Conservation (phyloP, 208 protist genomes). For the Novymonas esmeraldas region DNA sequence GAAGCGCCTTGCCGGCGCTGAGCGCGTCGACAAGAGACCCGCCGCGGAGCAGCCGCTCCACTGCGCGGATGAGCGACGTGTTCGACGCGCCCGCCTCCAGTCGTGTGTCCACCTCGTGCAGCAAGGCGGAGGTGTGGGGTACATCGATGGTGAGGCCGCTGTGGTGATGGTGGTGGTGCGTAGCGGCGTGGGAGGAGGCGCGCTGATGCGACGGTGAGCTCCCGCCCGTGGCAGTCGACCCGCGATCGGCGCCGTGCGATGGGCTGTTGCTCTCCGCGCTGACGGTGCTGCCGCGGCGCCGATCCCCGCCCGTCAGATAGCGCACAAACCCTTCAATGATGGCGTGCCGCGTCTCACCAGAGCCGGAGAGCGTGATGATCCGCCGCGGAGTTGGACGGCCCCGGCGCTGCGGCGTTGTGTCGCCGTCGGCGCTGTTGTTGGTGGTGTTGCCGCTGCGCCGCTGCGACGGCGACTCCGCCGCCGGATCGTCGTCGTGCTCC, state of each 20-base stretch:
- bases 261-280: constrained; percentile 3
- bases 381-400: constrained; percentile 3
- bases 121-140: constrained; percentile 50
- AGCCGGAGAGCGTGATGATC: neutral
- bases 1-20: neutral
- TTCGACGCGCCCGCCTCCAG: constrained; percentile 24
- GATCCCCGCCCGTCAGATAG: constrained; percentile 24
- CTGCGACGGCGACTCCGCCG: neutral
- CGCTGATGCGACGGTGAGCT: constrained; percentile 13
- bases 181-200: neutral
- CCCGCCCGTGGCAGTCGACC: neutral
- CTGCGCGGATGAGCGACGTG: constrained; percentile 11
- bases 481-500: constrained; percentile 1
- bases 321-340: constrained; percentile 33
- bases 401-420: neutral
- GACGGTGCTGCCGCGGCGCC: constrained; percentile 11
- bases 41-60: constrained; percentile 6
- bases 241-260: constrained; percentile 8
- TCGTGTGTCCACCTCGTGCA: constrained; percentile 29
- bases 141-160: constrained; percentile 58
- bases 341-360: constrained; percentile 27
- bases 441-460: constrained; percentile 9
- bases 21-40: constrained; percentile 14
- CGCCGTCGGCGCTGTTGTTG: too few species aligned
- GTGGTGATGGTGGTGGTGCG: constrained; percentile 7